phyloP scores from a whole-genome alignment of 2,329 filamentous ascomycete species.

The Pseudocercospora eumusae region DNA sequence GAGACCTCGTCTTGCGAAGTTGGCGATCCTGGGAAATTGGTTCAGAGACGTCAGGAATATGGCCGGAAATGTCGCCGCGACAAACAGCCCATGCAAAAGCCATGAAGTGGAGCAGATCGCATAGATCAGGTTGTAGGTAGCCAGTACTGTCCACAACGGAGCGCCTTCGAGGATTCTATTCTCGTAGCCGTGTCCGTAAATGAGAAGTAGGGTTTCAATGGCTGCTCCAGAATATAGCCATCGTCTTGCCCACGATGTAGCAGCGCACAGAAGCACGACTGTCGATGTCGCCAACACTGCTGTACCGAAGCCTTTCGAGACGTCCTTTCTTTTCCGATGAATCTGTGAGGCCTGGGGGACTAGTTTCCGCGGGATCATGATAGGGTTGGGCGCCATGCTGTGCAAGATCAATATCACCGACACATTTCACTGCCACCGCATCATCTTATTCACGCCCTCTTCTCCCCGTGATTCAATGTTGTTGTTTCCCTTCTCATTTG shows the following conservation, averaged over 20 bases:
- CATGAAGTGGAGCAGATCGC: constrained; percentile 54
- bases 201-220: constrained; percentile 31
- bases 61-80: constrained; percentile 45
- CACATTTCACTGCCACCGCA: not conserved
- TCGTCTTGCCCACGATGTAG: constrained; percentile 29
- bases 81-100: constrained; percentile 52
- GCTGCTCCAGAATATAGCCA: constrained; percentile 36
- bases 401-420: not conserved
- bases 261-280: constrained; percentile 22
- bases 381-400: constrained; percentile 26
- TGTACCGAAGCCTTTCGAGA: constrained; percentile 1
- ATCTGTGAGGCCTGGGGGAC: constrained; percentile 13
- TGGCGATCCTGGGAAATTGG: constrained; percentile 48
- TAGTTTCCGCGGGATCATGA: constrained; percentile 26
- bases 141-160: constrained; percentile 52
- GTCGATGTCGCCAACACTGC: constrained; percentile 21
- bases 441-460: not conserved
- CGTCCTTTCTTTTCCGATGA: not conserved
- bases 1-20: constrained; percentile 42
- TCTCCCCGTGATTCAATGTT: not conserved
- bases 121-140: constrained; percentile 51
- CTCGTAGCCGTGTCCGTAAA: constrained; percentile 31
- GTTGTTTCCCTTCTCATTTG: not conserved
- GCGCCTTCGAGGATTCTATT: constrained; percentile 48
- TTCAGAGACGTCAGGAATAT: constrained; percentile 49